Base-by-base conservation (phyloP, 441 rosid genomes). In the Erodium chrysanthum region DNA sequence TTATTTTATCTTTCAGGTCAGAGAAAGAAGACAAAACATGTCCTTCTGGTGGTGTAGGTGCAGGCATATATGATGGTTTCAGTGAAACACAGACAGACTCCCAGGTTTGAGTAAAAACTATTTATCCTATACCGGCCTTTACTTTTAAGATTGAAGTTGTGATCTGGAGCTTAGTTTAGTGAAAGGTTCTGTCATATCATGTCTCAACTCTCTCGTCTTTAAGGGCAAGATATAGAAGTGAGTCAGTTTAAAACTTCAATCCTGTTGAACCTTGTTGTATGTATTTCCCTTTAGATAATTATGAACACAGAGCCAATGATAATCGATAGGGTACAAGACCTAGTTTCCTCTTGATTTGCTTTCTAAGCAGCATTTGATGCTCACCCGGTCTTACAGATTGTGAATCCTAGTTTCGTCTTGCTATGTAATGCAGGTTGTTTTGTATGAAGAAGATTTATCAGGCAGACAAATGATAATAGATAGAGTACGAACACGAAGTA, bases 71-170 rank as follows among this genome's bases (percentile, higher is more conserved):
- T 37, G 86, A 86, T 71, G 83, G 83, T 76, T 95, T 95, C 73
- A 95, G 96, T 70, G 98, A 95, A 84, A 95, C 99, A 14, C 99
- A 92, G 79, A 90, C 97, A 14, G 99, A 92, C 14, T 95, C 98
- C 42, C 99, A 92, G 98, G 99, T 92, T 74, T 71, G 54, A 50
- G 66, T 70, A 75, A 74, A 65, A 37, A 59, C 73, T 64, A 25
- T 69, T 52, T 76, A 64, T 60, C 70, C 67, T 31, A 21, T 31
- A 21, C 61, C n/a, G 22, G 72, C 33, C 66, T 66, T 46, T 40
- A 37, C 63, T 54, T 61, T 44, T 37, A 63, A 67, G 5, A 18
- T 15, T 2, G 0, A 1, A 2, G 14, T 46, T 10, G 21, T 52
- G 14, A 33, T 65, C 14, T 8, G 0, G 23, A 20, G 33, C 5